Evolutionary conservation across 202 grass and related monocot species (phyloP).

Genomic region (Brachypodium distachyon): DNA sequence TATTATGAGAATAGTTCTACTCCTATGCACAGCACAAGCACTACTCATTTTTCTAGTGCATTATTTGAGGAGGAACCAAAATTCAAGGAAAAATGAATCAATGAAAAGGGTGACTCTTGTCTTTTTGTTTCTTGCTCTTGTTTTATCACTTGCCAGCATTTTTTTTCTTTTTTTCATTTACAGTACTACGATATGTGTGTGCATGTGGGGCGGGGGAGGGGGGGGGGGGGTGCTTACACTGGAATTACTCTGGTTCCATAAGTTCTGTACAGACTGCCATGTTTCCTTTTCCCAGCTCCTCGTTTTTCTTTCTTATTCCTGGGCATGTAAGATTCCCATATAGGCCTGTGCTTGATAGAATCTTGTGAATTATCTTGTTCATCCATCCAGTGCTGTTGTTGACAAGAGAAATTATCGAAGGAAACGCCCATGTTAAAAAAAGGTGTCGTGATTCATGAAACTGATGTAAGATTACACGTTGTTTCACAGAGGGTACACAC

Average conservation of each 20-base stretch:
- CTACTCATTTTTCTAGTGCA: background rate
- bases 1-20: background rate
- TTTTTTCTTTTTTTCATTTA: background rate
- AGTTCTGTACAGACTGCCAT: constrained; percentile 60
- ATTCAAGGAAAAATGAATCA: background rate
- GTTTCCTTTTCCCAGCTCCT: constrained; percentile 73
- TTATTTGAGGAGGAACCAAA: background rate
- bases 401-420: background rate
- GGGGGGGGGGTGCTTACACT: constrained; percentile 44
- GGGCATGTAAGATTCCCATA: constrained; percentile 96
- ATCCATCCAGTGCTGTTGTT: constrained; percentile 60
- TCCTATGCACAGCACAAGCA: background rate
- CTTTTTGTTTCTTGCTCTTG: background rate
- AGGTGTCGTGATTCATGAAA: constrained; percentile 9
- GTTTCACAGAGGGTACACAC: constrained; percentile 28
- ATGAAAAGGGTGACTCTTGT: background rate
- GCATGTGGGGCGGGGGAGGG: no score
- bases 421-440: background rate
- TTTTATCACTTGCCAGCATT: background rate
- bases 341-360: constrained; percentile 77
- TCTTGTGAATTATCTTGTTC: constrained; percentile 56
- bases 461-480: background rate
- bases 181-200: background rate
- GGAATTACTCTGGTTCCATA: constrained; percentile 98
- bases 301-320: constrained; percentile 58